Base-by-base conservation (phyloP, 495 filamentous ascomycete species). In the Xylaria cubensis region DNA sequence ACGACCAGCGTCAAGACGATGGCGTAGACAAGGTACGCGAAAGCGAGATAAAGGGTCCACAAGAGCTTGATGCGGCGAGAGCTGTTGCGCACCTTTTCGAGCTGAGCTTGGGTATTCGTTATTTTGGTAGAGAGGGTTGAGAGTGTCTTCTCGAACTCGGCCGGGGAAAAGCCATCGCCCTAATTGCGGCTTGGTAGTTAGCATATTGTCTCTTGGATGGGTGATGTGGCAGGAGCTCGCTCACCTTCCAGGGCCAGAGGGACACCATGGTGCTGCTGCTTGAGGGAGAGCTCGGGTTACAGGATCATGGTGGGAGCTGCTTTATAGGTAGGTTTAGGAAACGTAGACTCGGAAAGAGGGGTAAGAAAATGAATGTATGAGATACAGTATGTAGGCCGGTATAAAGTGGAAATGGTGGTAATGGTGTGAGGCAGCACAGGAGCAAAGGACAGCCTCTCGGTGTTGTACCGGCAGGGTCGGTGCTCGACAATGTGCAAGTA, bases 101-200 rank as follows among this genome's bases (percentile, higher is more conserved):
- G 90, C 62, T 87, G 91, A 42, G 90, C 79, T 72, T 90, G 91
- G 41, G 90, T 87, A 59, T 89, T 84, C 19, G 91, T 85, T 77
- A 98, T 97, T 84, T 95, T 97, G 36, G 84, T 84, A 17, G 94
- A 90, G 53, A 99, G 88, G 13, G 89, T 87, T 19, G 92, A 92
- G 53, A 99, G 90, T 0, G 91, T 88, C 83, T 94, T 97, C 81
- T 99, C 96, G 76, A 98, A 99, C 6, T 90, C 92, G 50, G 95
- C 95, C 2, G 95, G 92, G 74, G 95, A 97, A 79, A 88, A 92
- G 76, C 93, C 90, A 71, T 94, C 88, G 82, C 91, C 89, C 93
- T 97, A 75, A 19, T 69, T 26, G 51, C 41, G 55, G 24, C 62
- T 68, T 39, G 77, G 67, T 13, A 42, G 34, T 41, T 4, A 69